A percentile compares a stretch with the other conserved stretches of the same genome.
Evolutionary conservation across 176 grass and related monocot species (phyloP).

Genomic region (Pharus latifolius): DNA sequence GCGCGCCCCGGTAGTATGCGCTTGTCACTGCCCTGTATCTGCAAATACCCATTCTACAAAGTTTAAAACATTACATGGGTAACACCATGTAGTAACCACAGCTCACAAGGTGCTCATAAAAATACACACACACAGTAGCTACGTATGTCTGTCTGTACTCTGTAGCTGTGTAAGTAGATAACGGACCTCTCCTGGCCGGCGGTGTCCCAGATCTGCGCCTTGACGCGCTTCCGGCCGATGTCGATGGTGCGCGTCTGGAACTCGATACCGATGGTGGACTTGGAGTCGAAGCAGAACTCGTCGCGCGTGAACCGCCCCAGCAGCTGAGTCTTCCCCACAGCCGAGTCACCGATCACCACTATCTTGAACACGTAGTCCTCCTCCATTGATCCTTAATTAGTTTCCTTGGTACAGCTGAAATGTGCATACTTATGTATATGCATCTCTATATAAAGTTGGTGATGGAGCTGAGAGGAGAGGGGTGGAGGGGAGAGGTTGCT

Average conservation of each 20-base stretch:
- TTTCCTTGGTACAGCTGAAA: background rate
- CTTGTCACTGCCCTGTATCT: constrained; percentile 82
- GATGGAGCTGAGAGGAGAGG: background rate
- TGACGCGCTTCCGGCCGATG: constrained; percentile 17
- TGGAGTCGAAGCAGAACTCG: constrained; percentile 43
- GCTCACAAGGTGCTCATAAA: no score
- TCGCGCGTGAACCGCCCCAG: constrained; percentile 30
- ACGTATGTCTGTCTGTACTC: no score
- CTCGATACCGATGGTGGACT: constrained; percentile 45
- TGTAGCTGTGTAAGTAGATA: no score
- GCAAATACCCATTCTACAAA: no score
- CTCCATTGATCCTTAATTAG: background rate
- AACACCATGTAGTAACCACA: no score
- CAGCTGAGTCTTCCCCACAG: constrained; percentile 38
- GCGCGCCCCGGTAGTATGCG: constrained; percentile 82
- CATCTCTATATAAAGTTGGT: background rate
- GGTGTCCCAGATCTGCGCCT: constrained; percentile 71
- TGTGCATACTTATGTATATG: background rate
- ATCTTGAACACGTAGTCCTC: constrained; percentile 47
- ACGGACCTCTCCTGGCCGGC: constrained; percentile 38
- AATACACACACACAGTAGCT: no score
- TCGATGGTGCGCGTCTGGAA: constrained; percentile 39
- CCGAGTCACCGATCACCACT: constrained; percentile 46
- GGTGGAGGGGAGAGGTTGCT: background rate
- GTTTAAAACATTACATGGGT: no score